phyloP scores from a whole-genome alignment of 352 stramenopile species.

The Plasmopara muralis region DNA sequence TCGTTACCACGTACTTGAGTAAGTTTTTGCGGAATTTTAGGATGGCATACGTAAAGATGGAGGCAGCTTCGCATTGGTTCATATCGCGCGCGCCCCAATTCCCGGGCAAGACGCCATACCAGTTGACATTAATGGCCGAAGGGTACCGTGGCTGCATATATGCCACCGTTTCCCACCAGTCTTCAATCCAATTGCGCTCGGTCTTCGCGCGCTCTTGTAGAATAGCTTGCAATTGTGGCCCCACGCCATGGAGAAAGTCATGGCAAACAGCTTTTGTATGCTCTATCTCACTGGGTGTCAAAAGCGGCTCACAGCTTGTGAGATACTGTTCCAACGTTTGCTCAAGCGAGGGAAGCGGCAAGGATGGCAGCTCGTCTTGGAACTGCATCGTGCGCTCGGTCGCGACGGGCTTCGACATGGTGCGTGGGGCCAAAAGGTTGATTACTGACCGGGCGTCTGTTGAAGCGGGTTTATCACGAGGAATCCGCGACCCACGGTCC shows the following conservation, averaged over 20 bases:
- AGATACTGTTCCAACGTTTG: conserved; percentile 92
- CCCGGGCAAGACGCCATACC: conserved; percentile 95
- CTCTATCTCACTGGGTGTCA: conserved; percentile 81
- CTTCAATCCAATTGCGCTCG: conserved; percentile 87
- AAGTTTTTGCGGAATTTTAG: conserved; percentile 91
- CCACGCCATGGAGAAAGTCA: conserved; percentile 86
- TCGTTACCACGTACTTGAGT: conserved; percentile 48
- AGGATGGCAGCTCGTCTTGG: conserved; percentile 84
- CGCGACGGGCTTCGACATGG: conserved; percentile 12
- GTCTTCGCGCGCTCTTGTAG: conserved; percentile 78
- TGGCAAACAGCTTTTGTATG: conserved; percentile 87
- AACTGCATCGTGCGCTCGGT: conserved; percentile 68
- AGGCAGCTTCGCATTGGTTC: conserved; percentile 84
- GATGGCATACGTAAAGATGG: conserved; percentile 79
- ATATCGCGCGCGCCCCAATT: conserved; percentile 89
- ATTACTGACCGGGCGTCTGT: conserved; percentile 15
- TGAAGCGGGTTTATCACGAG: conserved; percentile 1
- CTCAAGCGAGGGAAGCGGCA: conserved; percentile 91
- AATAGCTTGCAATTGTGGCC: conserved; percentile 86
- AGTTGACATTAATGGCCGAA: conserved; percentile 96
- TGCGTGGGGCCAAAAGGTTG: conserved; percentile 13
- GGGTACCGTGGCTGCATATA: conserved; percentile 94
- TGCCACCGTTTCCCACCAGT: conserved; percentile 96
- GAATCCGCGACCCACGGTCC: too few species aligned
- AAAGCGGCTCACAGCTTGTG: conserved; percentile 87